Percentiles rank a stretch among this genome's conserved stretches.
Conservation (phyloP, 768 basidiomycete genomes). For the Mycena rosella region DNA sequence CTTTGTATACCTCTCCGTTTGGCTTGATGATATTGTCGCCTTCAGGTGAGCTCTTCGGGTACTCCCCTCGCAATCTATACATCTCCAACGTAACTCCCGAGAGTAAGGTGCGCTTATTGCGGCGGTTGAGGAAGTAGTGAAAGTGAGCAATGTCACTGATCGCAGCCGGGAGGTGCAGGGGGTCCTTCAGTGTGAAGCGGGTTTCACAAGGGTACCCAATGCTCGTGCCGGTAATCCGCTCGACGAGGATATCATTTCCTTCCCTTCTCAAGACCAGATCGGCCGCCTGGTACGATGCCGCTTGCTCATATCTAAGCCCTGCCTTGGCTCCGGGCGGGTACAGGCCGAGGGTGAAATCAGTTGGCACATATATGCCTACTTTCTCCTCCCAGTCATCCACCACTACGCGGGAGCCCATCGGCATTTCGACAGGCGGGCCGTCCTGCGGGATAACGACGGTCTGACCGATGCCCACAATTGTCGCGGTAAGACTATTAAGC, state of each 20-base stretch:
- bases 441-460: neutral
- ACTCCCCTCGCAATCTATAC: neutral
- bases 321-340: neutral
- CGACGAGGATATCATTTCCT: neutral
- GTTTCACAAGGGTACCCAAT: neutral
- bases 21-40: neutral
- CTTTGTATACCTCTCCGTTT: too few relatives aligned
- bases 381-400: neutral
- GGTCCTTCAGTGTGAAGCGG: neutral
- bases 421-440: neutral
- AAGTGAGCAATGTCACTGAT: neutral
- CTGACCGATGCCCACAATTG: neutral
- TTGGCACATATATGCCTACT: neutral
- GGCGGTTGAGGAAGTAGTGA: neutral
- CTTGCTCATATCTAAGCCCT: neutral
- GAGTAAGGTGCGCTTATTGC: neutral
- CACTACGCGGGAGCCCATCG: neutral
- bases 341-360: neutral
- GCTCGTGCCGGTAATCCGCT: neutral
- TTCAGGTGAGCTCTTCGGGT: neutral
- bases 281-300: neutral
- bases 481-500: too few relatives aligned
- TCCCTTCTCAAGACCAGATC: neutral
- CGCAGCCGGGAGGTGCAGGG: neutral
- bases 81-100: neutral